phyloP scores from a whole-genome alignment of 2,329 filamentous ascomycete species.

The Alternaria angustiovoidea region DNA sequence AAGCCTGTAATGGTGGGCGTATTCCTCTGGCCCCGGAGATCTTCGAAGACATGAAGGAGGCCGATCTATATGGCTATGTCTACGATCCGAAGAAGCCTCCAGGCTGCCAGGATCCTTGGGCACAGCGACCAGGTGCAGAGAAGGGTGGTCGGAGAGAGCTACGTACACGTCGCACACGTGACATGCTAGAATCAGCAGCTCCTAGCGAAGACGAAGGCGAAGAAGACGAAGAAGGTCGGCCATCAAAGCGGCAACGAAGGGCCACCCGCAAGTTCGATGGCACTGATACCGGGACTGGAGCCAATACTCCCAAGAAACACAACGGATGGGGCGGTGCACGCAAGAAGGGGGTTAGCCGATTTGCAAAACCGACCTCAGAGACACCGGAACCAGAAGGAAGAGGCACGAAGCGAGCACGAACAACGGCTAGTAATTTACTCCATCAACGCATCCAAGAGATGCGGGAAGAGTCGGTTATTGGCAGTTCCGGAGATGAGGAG shows the following conservation, averaged over 20 bases:
- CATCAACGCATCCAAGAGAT: constrained; percentile 58
- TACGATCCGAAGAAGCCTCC: constrained; percentile 61
- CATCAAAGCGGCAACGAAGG: constrained; percentile 45
- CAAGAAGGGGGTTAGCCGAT: constrained; percentile 48
- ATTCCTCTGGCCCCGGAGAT: constrained; percentile 56
- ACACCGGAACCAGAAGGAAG: constrained; percentile 48
- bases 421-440: constrained; percentile 38
- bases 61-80: constrained; percentile 67
- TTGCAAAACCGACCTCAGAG: constrained; percentile 40
- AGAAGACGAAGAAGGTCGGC: constrained; percentile 42
- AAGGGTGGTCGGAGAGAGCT: constrained; percentile 57
- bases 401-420: constrained; percentile 39
- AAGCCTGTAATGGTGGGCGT: constrained; percentile 59
- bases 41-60: constrained; percentile 68
- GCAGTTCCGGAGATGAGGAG: constrained; percentile 48
- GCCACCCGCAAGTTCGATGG: constrained; percentile 48
- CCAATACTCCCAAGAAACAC: constrained; percentile 43
- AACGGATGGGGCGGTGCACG: constrained; percentile 51
- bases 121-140: constrained; percentile 59
- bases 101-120: constrained; percentile 65
- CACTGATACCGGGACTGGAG: constrained; percentile 41
- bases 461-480: constrained; percentile 52
- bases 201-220: constrained; percentile 51
- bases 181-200: constrained; percentile 49
- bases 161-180: constrained; percentile 54